These are phyloP conservation scores for Salvia sclarea DNA, from an alignment of 305 asterid species.

Conservation along the genomic window DNA sequence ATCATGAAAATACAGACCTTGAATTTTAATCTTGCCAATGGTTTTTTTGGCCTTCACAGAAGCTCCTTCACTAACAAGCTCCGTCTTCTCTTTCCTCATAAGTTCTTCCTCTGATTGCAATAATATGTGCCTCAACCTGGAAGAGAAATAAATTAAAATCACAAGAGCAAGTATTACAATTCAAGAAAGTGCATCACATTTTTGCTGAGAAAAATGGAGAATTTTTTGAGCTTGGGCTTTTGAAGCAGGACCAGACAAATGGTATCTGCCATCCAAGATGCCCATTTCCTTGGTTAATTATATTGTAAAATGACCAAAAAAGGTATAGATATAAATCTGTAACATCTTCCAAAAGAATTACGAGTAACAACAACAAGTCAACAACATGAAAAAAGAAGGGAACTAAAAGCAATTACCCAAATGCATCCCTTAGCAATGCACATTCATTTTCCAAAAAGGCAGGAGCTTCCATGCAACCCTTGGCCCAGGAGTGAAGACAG, in stretches of 20 bases:
- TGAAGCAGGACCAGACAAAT: not conserved
- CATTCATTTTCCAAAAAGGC: slow-evolving; percentile 84
- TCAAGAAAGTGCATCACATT: not conserved
- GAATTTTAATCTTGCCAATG: slow-evolving; percentile 83
- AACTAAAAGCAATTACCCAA: slow-evolving; percentile 51
- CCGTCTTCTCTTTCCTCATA: slow-evolving; percentile 60
- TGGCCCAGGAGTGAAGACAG: slow-evolving; percentile 93
- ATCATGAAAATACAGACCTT: slow-evolving; percentile 50
- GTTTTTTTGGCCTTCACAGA: slow-evolving; percentile 74
- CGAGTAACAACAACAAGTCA: slow-evolving; percentile 1
- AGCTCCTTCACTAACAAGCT: slow-evolving; percentile 81
- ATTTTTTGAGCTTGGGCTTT: not conserved
- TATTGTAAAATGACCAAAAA: slow-evolving; percentile 2
- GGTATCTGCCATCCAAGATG: not conserved
- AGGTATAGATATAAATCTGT: not conserved
- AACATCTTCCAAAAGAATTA: slow-evolving; percentile 13
- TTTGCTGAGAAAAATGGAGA: not conserved
- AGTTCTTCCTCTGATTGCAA: slow-evolving; percentile 91
- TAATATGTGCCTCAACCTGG: slow-evolving; percentile 66
- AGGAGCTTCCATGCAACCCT: slow-evolving; percentile 76
- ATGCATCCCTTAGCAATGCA: slow-evolving; percentile 75
- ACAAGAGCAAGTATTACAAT: slow-evolving; percentile 3
- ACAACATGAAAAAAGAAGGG: slow-evolving; percentile 14
- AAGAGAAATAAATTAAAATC: slow-evolving; percentile 1
- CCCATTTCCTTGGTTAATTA: slow-evolving; percentile 3